Evolutionary conservation across 495 filamentous ascomycete species (phyloP), one percentile per base, ranked within the genome.

Genomic region (Aspergillus avenaceus): DNA sequence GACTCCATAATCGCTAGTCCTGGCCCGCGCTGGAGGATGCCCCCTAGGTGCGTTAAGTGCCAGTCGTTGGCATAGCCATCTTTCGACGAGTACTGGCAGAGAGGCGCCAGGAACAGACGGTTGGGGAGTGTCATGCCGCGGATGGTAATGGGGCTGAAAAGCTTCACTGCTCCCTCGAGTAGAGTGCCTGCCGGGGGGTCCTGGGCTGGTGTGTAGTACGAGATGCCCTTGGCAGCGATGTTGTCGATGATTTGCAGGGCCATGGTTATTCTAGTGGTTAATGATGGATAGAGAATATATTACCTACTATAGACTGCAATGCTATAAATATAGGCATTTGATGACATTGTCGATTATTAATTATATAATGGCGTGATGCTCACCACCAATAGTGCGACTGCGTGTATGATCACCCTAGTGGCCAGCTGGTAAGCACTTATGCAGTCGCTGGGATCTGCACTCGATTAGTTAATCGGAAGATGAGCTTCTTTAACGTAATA

Each of bases 121-220:
- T 89, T 88, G 51, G 80, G 80, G 12, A 88, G 66, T 2, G 71
- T 79, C 18, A 83, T 37, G 51, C 72, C 73, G 37, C 84, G 78
- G 52, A 88, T 78, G 49, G 61, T 78, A 48, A 85, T 51, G 1
- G 82, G 83, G 36, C 69, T 71, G 69, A 83, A 84, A 18, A 84
- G 63, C 14, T 75, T 81, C 36, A 79, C 78, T 13, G 63, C 65
- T 9, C 70, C 71, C 61, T 75, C 62, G 2, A 68, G 60, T 45
- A 81, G 75, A 1, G 79, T 84, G 11, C 82, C 83, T 6, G 77
- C 69, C 0, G 81, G 78, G 1, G 81, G 79, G 1, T 67, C 46
- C 52, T 86, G 82, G 2, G 64, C 71, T 1, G 83, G 82, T 0
- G 81, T 83, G 63, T 77, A 85, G 67, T 79, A 85, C 19, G 78